phyloP scores from a whole-genome alignment of 2,329 filamentous ascomycete genomes.

The Fusarium piperis region DNA sequence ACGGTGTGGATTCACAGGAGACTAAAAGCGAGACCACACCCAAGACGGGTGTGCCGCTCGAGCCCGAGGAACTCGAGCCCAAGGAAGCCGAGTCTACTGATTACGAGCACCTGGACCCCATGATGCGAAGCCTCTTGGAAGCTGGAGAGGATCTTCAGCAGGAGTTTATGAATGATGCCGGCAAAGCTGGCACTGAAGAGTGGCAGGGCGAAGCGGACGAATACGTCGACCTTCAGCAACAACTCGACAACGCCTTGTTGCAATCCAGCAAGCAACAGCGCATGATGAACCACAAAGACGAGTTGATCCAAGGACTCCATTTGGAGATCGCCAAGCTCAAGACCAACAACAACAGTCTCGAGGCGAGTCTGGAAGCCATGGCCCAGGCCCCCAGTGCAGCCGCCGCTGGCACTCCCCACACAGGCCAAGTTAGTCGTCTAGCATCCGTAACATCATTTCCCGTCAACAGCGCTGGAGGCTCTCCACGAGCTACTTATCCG shows the following conservation, averaged over 20 bases:
- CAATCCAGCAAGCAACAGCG: background rate
- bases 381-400: background rate
- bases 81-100: background rate
- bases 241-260: background rate
- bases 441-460: background rate
- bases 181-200: background rate
- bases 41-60: background rate
- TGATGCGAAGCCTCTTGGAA: background rate
- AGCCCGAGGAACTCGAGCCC: background rate
- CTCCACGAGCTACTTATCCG: background rate
- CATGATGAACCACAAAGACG: background rate
- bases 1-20: background rate
- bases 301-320: background rate
- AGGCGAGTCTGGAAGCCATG: background rate
- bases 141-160: background rate
- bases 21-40: background rate
- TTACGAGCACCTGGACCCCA: background rate
- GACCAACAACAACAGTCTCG: background rate
- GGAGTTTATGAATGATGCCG: background rate
- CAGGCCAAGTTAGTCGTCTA: background rate
- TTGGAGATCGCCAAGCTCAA: background rate
- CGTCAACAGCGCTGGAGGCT: background rate
- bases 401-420: background rate
- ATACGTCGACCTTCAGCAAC: background rate
- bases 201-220: background rate